A percentile compares a stretch with the other conserved stretches of the same genome.
Conservation (phyloP, 2,329 filamentous ascomycete species). For the Diaporthe batatas region DNA sequence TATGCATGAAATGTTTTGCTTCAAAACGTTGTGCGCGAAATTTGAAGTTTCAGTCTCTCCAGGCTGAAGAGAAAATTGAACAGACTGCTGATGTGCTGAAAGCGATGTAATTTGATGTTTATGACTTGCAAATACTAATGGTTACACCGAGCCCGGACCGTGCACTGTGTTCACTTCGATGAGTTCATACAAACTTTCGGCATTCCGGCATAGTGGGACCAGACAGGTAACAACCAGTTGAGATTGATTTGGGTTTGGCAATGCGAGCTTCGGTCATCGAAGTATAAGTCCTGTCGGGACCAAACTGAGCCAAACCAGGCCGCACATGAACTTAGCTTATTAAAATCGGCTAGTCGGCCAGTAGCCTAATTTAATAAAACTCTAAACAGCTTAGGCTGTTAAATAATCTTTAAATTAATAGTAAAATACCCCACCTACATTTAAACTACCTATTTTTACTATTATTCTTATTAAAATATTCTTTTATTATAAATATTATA, state of each 20-base stretch:
- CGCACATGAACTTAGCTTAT: too few relatives aligned
- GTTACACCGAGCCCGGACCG: not conserved
- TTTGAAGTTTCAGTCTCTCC: not conserved
- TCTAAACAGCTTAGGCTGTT: too few relatives aligned
- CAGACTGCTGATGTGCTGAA: not conserved
- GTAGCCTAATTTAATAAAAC: too few relatives aligned
- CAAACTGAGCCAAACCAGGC: not conserved
- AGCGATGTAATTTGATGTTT: not conserved
- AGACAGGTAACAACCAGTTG: not conserved
- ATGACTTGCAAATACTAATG: not conserved
- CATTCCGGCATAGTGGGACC: not conserved
- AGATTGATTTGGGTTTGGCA: not conserved
- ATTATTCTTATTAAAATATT: too few relatives aligned
- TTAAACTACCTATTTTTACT: too few relatives aligned
- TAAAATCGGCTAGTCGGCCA: not conserved
- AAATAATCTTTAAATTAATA: too few relatives aligned
- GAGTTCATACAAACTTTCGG: slow-evolving; percentile 9
- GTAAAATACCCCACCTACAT: too few relatives aligned
- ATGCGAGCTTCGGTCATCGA: not conserved
- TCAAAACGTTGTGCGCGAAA: not conserved
- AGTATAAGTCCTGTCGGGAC: not conserved
- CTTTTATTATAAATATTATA: too few relatives aligned
- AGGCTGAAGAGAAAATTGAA: not conserved
- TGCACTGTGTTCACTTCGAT: not conserved
- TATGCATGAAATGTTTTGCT: not conserved